phyloP scores from a whole-genome alignment of 2,329 filamentous ascomycete genomes.

The Stagonosporopsis tanaceti region DNA sequence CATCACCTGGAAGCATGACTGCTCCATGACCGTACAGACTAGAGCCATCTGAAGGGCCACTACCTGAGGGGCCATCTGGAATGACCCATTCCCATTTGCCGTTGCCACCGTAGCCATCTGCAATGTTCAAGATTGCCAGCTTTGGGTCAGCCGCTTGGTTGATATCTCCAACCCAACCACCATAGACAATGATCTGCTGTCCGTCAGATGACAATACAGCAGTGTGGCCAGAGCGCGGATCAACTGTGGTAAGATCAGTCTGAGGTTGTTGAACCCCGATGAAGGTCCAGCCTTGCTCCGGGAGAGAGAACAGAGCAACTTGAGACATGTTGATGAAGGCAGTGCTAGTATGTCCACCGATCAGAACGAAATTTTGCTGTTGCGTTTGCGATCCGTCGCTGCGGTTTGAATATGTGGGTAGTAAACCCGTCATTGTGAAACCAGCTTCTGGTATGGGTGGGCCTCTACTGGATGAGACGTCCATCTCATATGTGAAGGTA shows the following conservation, averaged over 20 bases:
- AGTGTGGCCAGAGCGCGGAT: constrained; percentile 89
- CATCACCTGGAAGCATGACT: constrained; percentile 65
- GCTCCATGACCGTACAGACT: constrained; percentile 70
- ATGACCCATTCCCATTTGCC: constrained; percentile 74
- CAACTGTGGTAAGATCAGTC: constrained; percentile 59
- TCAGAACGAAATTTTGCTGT: constrained; percentile 78
- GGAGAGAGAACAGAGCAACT: constrained; percentile 84
- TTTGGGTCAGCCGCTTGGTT: constrained; percentile 81
- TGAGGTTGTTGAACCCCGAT: constrained; percentile 66
- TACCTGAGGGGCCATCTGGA: constrained; percentile 58
- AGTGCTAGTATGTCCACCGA: constrained; percentile 82
- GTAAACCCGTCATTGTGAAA: constrained; percentile 79
- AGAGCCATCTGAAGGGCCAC: constrained; percentile 52
- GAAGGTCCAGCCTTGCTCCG: constrained; percentile 87
- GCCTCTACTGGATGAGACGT: constrained; percentile 62
- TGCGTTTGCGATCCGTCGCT: constrained; percentile 70
- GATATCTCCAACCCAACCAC: constrained; percentile 91
- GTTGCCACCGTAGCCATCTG: constrained; percentile 71
- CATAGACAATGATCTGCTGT: constrained; percentile 76
- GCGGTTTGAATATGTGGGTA: constrained; percentile 73
- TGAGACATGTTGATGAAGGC: constrained; percentile 97
- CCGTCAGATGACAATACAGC: constrained; percentile 83
- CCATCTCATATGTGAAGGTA: constrained; percentile 55
- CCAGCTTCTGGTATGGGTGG: constrained; percentile 83
- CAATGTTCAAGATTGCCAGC: constrained; percentile 78